phyloP scores from a whole-genome alignment of 108 stramenopile genomes.

The Phaeodactylum tricornutum region DNA sequence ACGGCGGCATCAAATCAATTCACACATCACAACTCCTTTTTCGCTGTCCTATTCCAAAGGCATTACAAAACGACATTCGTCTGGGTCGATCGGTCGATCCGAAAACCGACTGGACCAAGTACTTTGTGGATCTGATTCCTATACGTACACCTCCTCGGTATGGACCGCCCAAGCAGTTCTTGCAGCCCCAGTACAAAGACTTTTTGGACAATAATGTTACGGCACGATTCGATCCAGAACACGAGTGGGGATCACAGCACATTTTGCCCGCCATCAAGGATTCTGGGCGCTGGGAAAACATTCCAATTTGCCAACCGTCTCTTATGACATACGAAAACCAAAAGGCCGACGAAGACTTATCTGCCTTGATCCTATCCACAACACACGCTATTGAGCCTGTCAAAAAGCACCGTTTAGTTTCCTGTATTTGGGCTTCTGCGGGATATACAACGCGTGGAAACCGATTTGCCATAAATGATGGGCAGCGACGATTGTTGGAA shows the following conservation, averaged over 20 bases:
- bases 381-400: constrained; percentile 11
- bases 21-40: constrained; percentile 69
- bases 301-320: constrained; percentile 56
- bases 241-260: constrained; percentile 63
- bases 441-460: constrained; percentile 62
- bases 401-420: constrained; percentile 51
- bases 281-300: constrained; percentile 82
- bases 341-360: neutral
- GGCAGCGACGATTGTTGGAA: constrained; percentile 65
- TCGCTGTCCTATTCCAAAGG: constrained; percentile 67
- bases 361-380: constrained; percentile 5
- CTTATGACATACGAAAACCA: constrained; percentile 25
- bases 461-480: constrained; percentile 57
- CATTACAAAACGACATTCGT: constrained; percentile 33
- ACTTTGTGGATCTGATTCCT: constrained; percentile 77
- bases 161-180: constrained; percentile 48
- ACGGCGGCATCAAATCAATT: constrained; percentile 62
- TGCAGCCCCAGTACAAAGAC: constrained; percentile 44
- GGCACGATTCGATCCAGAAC: constrained; percentile 34
- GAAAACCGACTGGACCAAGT: constrained; percentile 45
- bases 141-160: constrained; percentile 79
- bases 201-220: constrained; percentile 10
- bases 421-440: constrained; percentile 80
- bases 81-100: constrained; percentile 45
- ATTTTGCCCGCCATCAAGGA: constrained; percentile 60